phyloP scores from a whole-genome alignment of 352 stramenopile genomes.

The Globisporangium barbulae region DNA sequence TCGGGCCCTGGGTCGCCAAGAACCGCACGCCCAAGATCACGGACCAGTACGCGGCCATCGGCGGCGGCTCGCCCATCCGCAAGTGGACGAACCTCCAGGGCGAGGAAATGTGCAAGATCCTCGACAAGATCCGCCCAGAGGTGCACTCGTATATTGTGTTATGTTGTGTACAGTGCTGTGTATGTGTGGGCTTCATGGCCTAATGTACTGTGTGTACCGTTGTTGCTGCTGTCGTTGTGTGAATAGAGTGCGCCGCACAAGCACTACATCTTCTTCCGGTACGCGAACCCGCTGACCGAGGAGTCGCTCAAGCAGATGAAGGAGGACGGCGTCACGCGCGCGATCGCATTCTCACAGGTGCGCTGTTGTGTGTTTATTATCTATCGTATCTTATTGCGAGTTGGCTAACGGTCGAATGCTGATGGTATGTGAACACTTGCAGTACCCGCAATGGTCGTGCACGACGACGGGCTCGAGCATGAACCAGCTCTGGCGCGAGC shows the following conservation, averaged over 20 bases:
- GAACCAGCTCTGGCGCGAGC: slow-evolving; percentile 85
- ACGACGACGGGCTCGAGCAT: slow-evolving; percentile 96
- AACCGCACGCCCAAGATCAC: slow-evolving; percentile 93
- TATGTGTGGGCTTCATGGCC: neutral
- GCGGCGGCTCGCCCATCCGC: slow-evolving; percentile 96
- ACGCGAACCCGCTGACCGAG: slow-evolving; percentile 97
- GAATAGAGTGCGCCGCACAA: slow-evolving; percentile 84
- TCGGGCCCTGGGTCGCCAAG: slow-evolving; percentile 78
- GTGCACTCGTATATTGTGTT: slow-evolving; percentile 22
- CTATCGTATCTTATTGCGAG: neutral
- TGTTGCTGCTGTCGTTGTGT: slow-evolving; percentile 5
- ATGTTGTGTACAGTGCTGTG: slow-evolving; percentile 1
- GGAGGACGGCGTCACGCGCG: slow-evolving; percentile 91
- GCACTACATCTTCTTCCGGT: slow-evolving; percentile 98
- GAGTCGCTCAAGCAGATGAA: slow-evolving; percentile 95
- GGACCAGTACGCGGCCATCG: slow-evolving; percentile 96
- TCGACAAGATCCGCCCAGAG: slow-evolving; percentile 87
- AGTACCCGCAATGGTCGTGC: slow-evolving; percentile 98
- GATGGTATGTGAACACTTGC: neutral
- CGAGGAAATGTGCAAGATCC: slow-evolving; percentile 83
- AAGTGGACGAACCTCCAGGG: slow-evolving; percentile 97
- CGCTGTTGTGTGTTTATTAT: neutral
- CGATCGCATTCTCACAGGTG: slow-evolving; percentile 95
- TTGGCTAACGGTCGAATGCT: neutral
- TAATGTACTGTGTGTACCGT: neutral